Evolutionary conservation across 495 filamentous ascomycete species (phyloP).

Genomic region (Talaromyces stipitatus): DNA sequence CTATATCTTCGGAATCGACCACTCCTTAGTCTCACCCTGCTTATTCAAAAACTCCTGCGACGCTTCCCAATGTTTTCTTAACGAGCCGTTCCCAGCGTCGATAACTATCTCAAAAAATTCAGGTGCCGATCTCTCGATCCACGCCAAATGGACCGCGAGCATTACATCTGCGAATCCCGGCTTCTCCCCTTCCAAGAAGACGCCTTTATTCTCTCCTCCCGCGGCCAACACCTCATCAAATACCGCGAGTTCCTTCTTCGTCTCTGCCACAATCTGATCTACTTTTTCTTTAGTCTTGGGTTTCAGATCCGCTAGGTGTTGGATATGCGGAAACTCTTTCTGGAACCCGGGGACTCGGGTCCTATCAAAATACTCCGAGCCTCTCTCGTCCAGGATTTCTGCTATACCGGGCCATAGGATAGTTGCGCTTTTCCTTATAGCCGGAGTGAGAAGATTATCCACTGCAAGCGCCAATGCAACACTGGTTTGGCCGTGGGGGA

Average conservation of each 20-base stretch:
- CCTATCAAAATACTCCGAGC: neutral
- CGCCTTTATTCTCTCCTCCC: neutral
- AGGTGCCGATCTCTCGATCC: neutral
- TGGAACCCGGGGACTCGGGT: no score
- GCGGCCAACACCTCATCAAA: neutral
- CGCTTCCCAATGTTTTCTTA: constrained; percentile 1
- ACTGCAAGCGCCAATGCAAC: neutral
- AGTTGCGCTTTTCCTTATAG: neutral
- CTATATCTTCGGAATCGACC: neutral
- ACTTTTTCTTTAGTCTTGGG: neutral
- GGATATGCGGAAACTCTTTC: no score
- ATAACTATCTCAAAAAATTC: neutral
- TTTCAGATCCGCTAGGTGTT: neutral
- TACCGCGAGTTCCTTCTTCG: constrained; percentile 1
- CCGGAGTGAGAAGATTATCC: neutral
- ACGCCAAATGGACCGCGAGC: constrained; percentile 1
- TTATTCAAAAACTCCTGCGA: constrained; percentile 1
- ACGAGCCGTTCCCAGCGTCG: neutral
- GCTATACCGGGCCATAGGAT: neutral
- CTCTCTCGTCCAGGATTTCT: constrained; percentile 2
- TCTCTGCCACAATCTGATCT: neutral
- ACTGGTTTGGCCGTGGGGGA: constrained; percentile 2
- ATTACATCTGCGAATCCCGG: constrained; percentile 3
- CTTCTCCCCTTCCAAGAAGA: constrained; percentile 3
- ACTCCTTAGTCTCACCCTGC: constrained; percentile 2